A percentile compares a stretch with the other conserved stretches of the same genome.
Conservation (phyloP, 163 green algal species). For the Chlorella variabilis region DNA sequence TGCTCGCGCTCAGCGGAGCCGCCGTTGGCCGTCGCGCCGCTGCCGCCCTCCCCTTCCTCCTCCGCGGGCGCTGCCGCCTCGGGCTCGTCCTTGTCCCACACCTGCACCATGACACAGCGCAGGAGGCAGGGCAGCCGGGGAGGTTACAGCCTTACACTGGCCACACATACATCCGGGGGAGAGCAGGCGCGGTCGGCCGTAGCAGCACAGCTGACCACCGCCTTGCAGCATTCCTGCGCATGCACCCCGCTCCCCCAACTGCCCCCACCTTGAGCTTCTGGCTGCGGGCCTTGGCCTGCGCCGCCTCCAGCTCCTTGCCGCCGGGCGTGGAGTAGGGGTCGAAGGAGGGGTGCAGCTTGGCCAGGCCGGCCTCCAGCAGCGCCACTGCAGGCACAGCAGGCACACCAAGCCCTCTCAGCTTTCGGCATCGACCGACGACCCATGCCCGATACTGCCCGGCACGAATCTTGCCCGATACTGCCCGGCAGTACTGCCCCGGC, state of each 20-base stretch:
- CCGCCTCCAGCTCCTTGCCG: constrained; percentile 65
- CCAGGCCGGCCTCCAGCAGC: constrained; percentile 74
- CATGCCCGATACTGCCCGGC: too few relatives aligned
- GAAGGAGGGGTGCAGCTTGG: constrained; percentile 81
- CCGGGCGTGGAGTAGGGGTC: constrained; percentile 55
- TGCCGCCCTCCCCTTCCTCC: constrained; percentile 19
- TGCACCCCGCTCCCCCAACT: background rate
- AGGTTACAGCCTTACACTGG: too few relatives aligned
- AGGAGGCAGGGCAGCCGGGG: too few relatives aligned
- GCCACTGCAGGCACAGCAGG: constrained; percentile 36
- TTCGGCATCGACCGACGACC: too few relatives aligned
- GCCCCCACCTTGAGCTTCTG: constrained; percentile 67
- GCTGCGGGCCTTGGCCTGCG: constrained; percentile 78
- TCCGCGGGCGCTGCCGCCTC: constrained; percentile 55
- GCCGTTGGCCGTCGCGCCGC: constrained; percentile 23
- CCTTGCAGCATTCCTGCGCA: too few relatives aligned
- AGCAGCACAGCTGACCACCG: too few relatives aligned
- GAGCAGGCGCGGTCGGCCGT: too few relatives aligned
- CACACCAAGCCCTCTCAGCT: too few relatives aligned
- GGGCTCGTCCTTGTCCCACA: constrained; percentile 88
- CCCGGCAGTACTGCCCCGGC: background rate
- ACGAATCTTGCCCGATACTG: background rate
- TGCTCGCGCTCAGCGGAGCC: constrained; percentile 20
- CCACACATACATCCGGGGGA: too few relatives aligned
- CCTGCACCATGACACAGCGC: constrained; percentile 31